Conservation (phyloP, 2,329 filamentous ascomycete genomes). For the Chrysoporthe puriensis region DNA sequence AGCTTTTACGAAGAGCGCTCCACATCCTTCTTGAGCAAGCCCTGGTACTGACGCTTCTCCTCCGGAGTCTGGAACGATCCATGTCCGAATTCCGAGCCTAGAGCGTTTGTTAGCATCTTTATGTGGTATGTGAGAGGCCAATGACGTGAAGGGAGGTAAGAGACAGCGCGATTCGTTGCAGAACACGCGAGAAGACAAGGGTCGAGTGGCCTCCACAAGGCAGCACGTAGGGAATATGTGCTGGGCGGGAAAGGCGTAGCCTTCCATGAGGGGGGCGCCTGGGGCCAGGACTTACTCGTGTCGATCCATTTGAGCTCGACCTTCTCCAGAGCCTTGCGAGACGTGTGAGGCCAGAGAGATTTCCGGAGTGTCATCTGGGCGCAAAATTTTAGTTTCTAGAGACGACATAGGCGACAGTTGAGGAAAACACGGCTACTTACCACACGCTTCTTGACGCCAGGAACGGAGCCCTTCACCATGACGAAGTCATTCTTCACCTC, state of each 20-base stretch:
- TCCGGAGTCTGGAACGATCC: constrained; percentile 98
- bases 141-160: not conserved
- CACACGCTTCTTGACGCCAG: constrained; percentile 98
- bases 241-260: not conserved
- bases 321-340: constrained; percentile 95
- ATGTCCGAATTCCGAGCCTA: constrained; percentile 92
- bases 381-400: not conserved
- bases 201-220: not conserved
- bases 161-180: not conserved
- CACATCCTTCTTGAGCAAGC: constrained; percentile 99
- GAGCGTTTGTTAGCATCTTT: constrained; percentile 48
- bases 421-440: not conserved
- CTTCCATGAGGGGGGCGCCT: not conserved
- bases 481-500: constrained; percentile 99
- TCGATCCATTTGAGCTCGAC: constrained; percentile 99
- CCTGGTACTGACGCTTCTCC: constrained; percentile 97
- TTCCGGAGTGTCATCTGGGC: constrained; percentile 88
- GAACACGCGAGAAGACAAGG: not conserved
- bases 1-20: constrained; percentile 49
- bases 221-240: not conserved
- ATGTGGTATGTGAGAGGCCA: not conserved
- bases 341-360: constrained; percentile 98
- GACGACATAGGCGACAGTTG: not conserved
- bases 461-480: constrained; percentile 96
- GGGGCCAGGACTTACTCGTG: constrained; percentile 52